Evolutionary conservation across 176 grass and related monocot species (phyloP).

Genomic region (Otatea glauca): DNA sequence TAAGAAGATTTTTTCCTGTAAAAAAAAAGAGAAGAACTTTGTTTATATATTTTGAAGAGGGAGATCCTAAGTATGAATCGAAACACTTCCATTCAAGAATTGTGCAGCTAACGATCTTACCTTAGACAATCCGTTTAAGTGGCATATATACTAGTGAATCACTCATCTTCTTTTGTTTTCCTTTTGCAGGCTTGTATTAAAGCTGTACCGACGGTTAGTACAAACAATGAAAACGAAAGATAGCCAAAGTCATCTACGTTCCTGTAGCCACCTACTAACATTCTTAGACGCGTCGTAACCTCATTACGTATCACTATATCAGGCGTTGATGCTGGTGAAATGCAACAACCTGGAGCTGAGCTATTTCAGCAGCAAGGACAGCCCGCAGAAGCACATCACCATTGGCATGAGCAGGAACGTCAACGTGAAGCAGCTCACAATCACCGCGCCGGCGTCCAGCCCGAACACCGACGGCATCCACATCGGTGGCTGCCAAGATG

Average conservation of each 20-base stretch:
- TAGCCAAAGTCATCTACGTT: not conserved
- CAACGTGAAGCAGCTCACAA: conserved; percentile 13
- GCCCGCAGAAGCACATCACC: conserved; percentile 57
- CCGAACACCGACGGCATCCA: conserved; percentile 77
- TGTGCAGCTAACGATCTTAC: not conserved
- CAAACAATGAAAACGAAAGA: not conserved
- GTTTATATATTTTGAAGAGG: no score
- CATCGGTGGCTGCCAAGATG: conserved; percentile 33
- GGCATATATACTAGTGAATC: no score
- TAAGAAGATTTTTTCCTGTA: no score
- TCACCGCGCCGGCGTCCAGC: conserved; percentile 52
- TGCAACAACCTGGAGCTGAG: conserved; percentile 40
- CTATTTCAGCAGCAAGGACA: conserved; percentile 37
- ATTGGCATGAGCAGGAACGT: conserved; percentile 30
- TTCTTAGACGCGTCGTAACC: not conserved
- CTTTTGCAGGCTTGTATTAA: conserved; percentile 15
- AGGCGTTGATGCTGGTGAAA: conserved; percentile 26
- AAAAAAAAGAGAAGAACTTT: no score
- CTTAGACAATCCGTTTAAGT: not conserved
- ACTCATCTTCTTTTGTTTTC: not conserved
- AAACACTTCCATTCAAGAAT: no score
- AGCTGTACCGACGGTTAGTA: conserved; percentile 41
- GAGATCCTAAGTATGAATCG: no score
- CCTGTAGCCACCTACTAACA: not conserved
- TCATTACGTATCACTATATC: not conserved